phyloP scores from a whole-genome alignment of 306 rosid genomes.

The Fragaria nilgerrensis region DNA sequence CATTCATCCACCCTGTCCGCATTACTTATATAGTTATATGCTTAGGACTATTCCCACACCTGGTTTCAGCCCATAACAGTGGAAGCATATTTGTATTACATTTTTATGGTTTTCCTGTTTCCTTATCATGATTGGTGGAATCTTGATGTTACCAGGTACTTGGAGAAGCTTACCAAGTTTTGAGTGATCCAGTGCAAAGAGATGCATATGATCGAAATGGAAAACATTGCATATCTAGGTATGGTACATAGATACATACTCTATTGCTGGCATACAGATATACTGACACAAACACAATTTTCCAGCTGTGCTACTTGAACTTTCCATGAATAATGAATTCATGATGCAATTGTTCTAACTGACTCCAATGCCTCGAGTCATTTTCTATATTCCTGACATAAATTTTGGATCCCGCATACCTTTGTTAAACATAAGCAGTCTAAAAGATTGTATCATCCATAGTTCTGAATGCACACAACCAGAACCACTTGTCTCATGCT shows the following conservation, averaged over 20 bases:
- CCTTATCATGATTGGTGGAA: background rate
- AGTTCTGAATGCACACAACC: background rate
- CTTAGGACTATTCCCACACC: background rate
- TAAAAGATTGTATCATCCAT: background rate
- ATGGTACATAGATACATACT: background rate
- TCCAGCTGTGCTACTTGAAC: background rate
- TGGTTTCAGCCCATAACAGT: background rate
- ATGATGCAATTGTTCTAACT: background rate
- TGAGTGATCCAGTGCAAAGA: slow-evolving; percentile 79
- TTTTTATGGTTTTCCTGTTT: background rate
- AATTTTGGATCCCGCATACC: background rate
- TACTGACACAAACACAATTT: background rate
- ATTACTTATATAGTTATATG: background rate
- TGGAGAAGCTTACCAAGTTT: slow-evolving; percentile 90
- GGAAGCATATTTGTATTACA: background rate
- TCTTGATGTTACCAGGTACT: slow-evolving; percentile 43
- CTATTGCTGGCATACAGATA: background rate
- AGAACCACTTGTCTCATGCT: background rate
- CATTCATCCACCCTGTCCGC: background rate
- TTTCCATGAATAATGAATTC: background rate
- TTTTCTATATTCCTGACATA: background rate
- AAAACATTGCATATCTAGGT: slow-evolving; percentile 72
- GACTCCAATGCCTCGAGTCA: background rate
- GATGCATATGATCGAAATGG: slow-evolving; percentile 81
- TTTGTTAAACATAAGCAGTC: background rate